Base-by-base conservation (phyloP, 331 rosid genomes). In the Acacia pycnantha region DNA sequence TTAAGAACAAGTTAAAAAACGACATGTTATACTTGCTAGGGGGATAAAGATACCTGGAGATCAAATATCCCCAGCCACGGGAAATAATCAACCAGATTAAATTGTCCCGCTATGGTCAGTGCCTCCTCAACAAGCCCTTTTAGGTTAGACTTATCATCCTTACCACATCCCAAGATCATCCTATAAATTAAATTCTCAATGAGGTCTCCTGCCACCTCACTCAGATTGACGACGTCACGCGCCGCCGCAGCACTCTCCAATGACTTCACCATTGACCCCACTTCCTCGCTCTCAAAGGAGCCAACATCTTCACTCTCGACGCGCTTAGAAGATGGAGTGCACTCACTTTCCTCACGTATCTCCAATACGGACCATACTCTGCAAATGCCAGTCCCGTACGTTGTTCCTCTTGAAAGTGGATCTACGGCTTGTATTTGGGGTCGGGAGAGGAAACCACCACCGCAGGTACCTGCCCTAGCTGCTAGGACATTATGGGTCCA, bases 311-410 rank as follows among this genome's bases (percentile, higher is more conserved):
- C 4, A 79, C 77, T 50, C 70, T 87, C 0, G 84, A 78, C 0
- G 82, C 68, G 4, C 78, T 77, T 2, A 87, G 46, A 31, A 89
- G 86, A 2, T 85, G 81, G 0, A 40, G 16, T 1, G 69, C 77
- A 46, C 87, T 70, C n/a, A 89, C 1, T 69, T 84, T 89, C 78
- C 88, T 83, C n/a, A 81, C 15, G 61, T 64, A 56, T 22, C 85
- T 89, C 90, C 88, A 81, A 18, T 83, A 87, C 0, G 83, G 16
- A 19, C 90, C 90, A 19, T 87, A 85, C 21, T 82, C 75, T 0
- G 80, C 0, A 14, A 81, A 81, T 0, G 0, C 84, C 13, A 83
- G 0, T 11, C 89, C 87, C 44, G n/a, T n/a, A n/a, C n/a, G 53
- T 87, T 12, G 53, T 0, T 2, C 81, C 89, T 43, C 74, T 77